Percentiles rank a stretch among this genome's conserved stretches.
phyloP scores from a whole-genome alignment of 23 red algal species.

The Gracilariopsis chorda region DNA sequence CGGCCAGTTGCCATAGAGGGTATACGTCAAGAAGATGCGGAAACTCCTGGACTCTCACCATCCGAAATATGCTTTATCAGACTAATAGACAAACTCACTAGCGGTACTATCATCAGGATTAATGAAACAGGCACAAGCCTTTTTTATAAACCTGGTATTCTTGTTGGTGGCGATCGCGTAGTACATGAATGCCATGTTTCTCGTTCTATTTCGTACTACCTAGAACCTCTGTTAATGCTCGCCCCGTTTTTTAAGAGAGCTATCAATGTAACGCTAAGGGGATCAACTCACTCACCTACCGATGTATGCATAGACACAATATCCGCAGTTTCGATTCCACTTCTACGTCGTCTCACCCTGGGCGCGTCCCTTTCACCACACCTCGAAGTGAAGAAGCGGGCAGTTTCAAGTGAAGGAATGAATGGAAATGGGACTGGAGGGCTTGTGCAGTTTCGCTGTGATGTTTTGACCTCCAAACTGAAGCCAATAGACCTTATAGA shows the following conservation, averaged over 20 bases:
- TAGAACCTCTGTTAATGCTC: slow-evolving; percentile 79
- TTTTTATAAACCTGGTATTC: slow-evolving; percentile 62
- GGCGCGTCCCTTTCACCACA: slow-evolving; percentile 4
- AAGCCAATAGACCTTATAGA: slow-evolving; percentile 69
- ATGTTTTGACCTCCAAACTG: slow-evolving; percentile 42
- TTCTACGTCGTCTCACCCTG: slow-evolving; percentile 62
- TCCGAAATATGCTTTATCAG: slow-evolving; percentile 84
- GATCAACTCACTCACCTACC: slow-evolving; percentile 40
- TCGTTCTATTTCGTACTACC: slow-evolving; percentile 73
- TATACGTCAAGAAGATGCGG: slow-evolving; percentile 38
- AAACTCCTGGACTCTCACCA: slow-evolving; percentile 54
- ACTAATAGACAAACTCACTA: slow-evolving; percentile 85
- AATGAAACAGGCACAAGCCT: slow-evolving; percentile 73
- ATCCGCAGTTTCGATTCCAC: slow-evolving; percentile 70
- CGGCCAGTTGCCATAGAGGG: slow-evolving; percentile 15
- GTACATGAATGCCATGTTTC: slow-evolving; percentile 79
- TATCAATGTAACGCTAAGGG: slow-evolving; percentile 59
- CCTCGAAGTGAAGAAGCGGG: slow-evolving; percentile 48
- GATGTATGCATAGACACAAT: slow-evolving; percentile 67
- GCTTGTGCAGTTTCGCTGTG: slow-evolving; percentile 61
- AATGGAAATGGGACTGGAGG: slow-evolving; percentile 10
- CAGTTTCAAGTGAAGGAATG: neutral
- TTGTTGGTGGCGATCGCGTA: slow-evolving; percentile 49
- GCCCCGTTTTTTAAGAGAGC: slow-evolving; percentile 73
- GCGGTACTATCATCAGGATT: slow-evolving; percentile 71